Percentiles rank a stretch among this genome's conserved stretches.
phyloP scores from a whole-genome alignment of 768 basidiomycete species.

The Lactifluus piperatus region DNA sequence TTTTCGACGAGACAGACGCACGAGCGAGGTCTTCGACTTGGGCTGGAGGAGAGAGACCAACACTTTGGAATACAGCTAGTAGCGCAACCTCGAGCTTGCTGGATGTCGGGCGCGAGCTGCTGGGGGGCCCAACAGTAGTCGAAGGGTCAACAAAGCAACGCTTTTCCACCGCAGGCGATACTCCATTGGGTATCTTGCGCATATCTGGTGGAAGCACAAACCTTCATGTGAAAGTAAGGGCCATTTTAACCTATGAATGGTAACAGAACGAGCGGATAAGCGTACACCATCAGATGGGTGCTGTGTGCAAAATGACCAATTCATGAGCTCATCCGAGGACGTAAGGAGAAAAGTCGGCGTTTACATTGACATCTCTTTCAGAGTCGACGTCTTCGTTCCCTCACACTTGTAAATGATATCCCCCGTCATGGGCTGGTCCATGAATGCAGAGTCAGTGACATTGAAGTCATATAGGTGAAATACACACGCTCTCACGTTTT shows the following conservation, averaged over 20 bases:
- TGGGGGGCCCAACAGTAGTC: background rate
- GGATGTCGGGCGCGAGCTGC: background rate
- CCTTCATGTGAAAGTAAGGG: background rate
- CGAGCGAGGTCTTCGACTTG: background rate
- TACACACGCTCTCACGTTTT: background rate
- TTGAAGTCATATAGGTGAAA: background rate
- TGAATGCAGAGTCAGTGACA: background rate
- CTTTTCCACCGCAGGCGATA: background rate
- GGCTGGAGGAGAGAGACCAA: background rate
- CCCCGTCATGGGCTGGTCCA: background rate
- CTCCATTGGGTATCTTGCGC: background rate
- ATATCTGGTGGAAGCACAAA: background rate
- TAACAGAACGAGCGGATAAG: background rate
- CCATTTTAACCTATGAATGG: background rate
- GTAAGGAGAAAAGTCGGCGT: background rate
- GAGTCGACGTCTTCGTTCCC: background rate
- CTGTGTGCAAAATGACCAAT: background rate
- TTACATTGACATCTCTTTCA: conserved; percentile 7
- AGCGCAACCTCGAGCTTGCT: conserved; percentile 2
- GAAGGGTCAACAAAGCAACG: background rate
- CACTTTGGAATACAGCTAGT: background rate
- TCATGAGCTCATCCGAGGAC: background rate
- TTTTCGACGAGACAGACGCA: background rate
- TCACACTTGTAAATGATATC: background rate
- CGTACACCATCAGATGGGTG: conserved; percentile 6